Percentiles rank a stretch among this genome's conserved stretches.
Evolutionary conservation across 441 rosid species (phyloP).

Genomic region (Adansonia madagascariensis): DNA sequence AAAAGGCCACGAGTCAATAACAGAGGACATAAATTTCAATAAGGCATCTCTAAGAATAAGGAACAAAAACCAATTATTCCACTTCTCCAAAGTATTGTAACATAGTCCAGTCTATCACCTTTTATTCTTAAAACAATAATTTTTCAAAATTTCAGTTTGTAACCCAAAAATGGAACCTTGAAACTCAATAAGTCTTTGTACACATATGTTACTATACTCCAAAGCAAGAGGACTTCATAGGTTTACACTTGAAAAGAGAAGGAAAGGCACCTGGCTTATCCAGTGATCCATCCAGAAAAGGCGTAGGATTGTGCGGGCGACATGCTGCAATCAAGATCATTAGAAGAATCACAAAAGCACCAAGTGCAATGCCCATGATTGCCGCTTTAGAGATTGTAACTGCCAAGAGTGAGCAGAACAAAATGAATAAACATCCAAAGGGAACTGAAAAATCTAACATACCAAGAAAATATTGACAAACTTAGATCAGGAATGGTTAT

Average conservation of each 20-base stretch:
- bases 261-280: slow-evolving; percentile 77
- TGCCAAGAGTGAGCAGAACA: slow-evolving; percentile 35
- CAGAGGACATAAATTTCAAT: slow-evolving; percentile 11
- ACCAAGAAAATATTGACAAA: not conserved
- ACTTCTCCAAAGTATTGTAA: not conserved
- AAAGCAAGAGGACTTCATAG: not conserved
- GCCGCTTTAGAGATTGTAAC: slow-evolving; percentile 92
- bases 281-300: slow-evolving; percentile 71
- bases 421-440: not conserved
- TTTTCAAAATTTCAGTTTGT: not conserved
- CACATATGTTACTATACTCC: not conserved
- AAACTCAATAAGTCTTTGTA: not conserved
- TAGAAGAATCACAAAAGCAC: slow-evolving; percentile 82
- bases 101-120: not conserved
- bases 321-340: slow-evolving; percentile 83
- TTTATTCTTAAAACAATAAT: not conserved
- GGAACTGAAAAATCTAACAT: not conserved
- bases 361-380: slow-evolving; percentile 87
- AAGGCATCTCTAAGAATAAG: not conserved
- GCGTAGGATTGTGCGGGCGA: slow-evolving; percentile 66
- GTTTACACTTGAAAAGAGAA: slow-evolving; percentile 11
- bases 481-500: not conserved
- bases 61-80: not conserved
- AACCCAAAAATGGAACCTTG: not conserved
- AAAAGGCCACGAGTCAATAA: slow-evolving; percentile 33